phyloP scores from a whole-genome alignment of 495 filamentous ascomycete genomes.

The Schizothecium vesticola region DNA sequence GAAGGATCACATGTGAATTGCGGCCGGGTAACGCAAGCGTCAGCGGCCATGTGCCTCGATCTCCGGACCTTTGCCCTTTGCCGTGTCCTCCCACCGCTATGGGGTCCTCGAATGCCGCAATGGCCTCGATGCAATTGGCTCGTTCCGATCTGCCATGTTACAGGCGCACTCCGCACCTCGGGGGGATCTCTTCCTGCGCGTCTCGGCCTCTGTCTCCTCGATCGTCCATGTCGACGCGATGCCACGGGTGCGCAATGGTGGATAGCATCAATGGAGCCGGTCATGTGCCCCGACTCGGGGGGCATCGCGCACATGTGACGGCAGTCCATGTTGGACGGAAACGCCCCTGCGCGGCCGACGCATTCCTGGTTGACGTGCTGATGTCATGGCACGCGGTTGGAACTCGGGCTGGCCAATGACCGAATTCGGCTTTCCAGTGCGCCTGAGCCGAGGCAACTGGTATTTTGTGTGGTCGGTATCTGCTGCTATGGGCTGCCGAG shows the following conservation, averaged over 20 bases:
- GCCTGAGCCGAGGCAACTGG: constrained; percentile 9
- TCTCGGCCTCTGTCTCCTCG: not conserved
- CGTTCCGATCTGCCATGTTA: not conserved
- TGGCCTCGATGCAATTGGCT: not conserved
- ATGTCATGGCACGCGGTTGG: constrained; percentile 8
- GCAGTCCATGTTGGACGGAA: not conserved
- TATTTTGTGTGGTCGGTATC: not conserved
- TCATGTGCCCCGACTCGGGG: constrained; percentile 6
- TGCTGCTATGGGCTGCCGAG: not conserved
- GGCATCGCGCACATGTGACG: constrained; percentile 4
- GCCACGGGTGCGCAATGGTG: not conserved
- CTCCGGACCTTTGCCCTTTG: not conserved
- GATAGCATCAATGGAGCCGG: not conserved
- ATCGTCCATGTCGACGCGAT: not conserved
- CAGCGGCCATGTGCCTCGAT: not conserved
- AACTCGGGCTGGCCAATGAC: constrained; percentile 7
- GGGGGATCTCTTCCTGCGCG: not conserved
- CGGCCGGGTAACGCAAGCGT: constrained; percentile 3
- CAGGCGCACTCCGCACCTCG: not conserved
- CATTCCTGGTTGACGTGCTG: not conserved
- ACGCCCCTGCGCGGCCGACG: not conserved
- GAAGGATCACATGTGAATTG: constrained; percentile 10
- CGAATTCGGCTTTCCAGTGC: not conserved
- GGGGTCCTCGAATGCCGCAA: not conserved
- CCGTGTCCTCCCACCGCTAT: not conserved